These are phyloP conservation scores for Fabrea salina DNA, from an alignment of 169 alveolate genomes.

Conservation along the genomic window DNA sequence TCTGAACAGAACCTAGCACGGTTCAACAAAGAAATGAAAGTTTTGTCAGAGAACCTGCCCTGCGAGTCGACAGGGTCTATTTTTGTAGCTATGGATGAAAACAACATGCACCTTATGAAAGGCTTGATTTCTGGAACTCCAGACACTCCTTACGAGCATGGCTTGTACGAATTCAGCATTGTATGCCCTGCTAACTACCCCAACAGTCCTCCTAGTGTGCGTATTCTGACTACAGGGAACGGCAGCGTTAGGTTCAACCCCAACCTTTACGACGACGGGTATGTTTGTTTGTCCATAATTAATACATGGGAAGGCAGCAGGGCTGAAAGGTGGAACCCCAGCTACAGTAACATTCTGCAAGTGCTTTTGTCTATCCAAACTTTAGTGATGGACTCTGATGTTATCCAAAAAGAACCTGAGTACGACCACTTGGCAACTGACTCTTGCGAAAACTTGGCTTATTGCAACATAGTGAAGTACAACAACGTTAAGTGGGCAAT, in stretches of 20 bases:
- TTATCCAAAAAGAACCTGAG: conserved; percentile 88
- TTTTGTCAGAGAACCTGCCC: conserved; percentile 15
- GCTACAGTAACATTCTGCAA: conserved; percentile 78
- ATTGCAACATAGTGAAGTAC: conserved; percentile 82
- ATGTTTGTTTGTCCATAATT: conserved; percentile 85
- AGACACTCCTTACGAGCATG: conserved; percentile 90
- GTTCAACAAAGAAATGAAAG: conserved; percentile 11
- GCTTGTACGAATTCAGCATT: conserved; percentile 85
- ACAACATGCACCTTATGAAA: conserved; percentile 83
- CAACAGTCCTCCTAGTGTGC: conserved; percentile 81
- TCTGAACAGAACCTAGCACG: background rate
- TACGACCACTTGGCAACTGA: conserved; percentile 76
- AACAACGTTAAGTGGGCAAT: conserved; percentile 84
- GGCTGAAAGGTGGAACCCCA: conserved; percentile 89
- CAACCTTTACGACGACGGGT: conserved; percentile 86
- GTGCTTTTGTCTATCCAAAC: conserved; percentile 85
- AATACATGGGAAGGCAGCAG: conserved; percentile 91
- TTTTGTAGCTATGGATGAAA: conserved; percentile 82
- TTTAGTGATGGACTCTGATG: conserved; percentile 85
- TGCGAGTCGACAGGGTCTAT: conserved; percentile 79
- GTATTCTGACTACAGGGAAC: conserved; percentile 84
- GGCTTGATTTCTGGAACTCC: conserved; percentile 84
- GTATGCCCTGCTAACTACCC: conserved; percentile 84
- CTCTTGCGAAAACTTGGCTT: conserved; percentile 73
- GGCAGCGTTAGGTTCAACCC: conserved; percentile 87